These are phyloP conservation scores for Asterochloris sp. DNA, from an alignment of 139 green algal species.

Conservation along the genomic window DNA sequence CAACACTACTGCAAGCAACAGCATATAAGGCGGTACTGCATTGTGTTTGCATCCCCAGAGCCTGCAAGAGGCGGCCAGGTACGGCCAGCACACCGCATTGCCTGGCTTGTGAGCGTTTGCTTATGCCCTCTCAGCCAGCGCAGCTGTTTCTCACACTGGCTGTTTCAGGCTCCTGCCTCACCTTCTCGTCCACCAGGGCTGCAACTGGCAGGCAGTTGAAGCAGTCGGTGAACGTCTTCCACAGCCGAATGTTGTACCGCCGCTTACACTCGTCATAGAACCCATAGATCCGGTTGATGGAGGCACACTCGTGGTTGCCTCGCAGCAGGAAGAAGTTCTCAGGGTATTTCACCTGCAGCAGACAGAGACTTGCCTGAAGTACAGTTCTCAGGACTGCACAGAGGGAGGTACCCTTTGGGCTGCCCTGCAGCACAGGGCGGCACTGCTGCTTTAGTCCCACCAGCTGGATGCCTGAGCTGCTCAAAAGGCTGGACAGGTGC, in stretches of 20 bases:
- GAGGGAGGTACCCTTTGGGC: too few species aligned
- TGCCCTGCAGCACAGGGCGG: too few species aligned
- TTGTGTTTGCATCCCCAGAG: not conserved
- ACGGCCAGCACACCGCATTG: too few species aligned
- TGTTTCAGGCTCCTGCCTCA: slow-evolving; percentile 18
- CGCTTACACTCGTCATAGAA: slow-evolving; percentile 99
- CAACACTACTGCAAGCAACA: not conserved
- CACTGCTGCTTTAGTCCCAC: too few species aligned
- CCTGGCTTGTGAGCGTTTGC: too few species aligned
- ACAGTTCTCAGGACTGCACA: not conserved
- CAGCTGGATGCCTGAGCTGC: too few species aligned
- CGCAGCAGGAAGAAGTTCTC: slow-evolving; percentile 99
- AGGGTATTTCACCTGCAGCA: slow-evolving; percentile 94
- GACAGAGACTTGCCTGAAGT: not conserved
- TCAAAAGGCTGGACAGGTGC: too few species aligned
- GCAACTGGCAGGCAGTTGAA: slow-evolving; percentile 99
- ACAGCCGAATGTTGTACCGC: slow-evolving; percentile 98
- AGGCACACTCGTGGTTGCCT: slow-evolving; percentile 97
- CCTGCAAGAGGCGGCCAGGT: too few species aligned
- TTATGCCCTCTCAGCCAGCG: too few species aligned
- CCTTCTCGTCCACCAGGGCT: slow-evolving; percentile 99
- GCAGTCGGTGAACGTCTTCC: slow-evolving; percentile 99
- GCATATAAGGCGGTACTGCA: not conserved
- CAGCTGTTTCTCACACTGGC: too few species aligned
- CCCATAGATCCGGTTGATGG: slow-evolving; percentile 99